A percentile compares a stretch with the other conserved stretches of the same genome.
phyloP scores from a whole-genome alignment of 2,329 filamentous ascomycete species.

The Fusarium incarnatum region DNA sequence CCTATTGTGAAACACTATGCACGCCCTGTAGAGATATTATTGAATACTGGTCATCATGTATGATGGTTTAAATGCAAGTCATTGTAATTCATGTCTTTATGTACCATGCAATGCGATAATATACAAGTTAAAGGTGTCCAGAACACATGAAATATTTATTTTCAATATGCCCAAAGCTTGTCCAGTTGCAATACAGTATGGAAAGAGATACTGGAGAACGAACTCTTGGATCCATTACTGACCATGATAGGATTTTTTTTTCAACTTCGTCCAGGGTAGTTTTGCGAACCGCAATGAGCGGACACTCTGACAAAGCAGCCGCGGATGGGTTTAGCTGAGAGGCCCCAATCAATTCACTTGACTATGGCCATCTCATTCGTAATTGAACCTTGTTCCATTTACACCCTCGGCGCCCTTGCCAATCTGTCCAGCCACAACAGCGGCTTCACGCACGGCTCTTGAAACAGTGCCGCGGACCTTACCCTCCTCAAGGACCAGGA shows the following conservation, averaged over 20 bases:
- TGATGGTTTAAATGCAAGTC: not conserved
- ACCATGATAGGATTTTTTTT: not conserved
- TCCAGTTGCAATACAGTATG: slow-evolving; percentile 12
- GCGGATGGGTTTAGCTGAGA: not conserved
- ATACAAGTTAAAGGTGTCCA: not conserved
- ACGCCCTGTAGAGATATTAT: not conserved
- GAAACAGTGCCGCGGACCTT: slow-evolving; percentile 74
- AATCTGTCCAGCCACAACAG: slow-evolving; percentile 75
- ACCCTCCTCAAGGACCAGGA: slow-evolving; percentile 80
- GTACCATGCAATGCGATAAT: slow-evolving; percentile 39
- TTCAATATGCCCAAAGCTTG: not conserved
- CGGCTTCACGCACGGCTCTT: slow-evolving; percentile 76
- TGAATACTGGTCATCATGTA: not conserved
- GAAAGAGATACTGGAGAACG: slow-evolving; percentile 9
- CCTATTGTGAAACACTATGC: not conserved
- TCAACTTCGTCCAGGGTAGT: not conserved
- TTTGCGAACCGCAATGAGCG: not conserved
- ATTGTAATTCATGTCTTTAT: not conserved
- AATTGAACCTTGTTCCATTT: slow-evolving; percentile 50
- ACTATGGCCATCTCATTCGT: slow-evolving; percentile 27
- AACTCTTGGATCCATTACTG: slow-evolving; percentile 1
- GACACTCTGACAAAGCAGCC: not conserved
- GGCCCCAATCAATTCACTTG: not conserved
- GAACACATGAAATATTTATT: not conserved
- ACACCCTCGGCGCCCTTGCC: slow-evolving; percentile 54